Conservation (phyloP, 768 basidiomycete genomes). For the Pleurotus salmoneostramineus region DNA sequence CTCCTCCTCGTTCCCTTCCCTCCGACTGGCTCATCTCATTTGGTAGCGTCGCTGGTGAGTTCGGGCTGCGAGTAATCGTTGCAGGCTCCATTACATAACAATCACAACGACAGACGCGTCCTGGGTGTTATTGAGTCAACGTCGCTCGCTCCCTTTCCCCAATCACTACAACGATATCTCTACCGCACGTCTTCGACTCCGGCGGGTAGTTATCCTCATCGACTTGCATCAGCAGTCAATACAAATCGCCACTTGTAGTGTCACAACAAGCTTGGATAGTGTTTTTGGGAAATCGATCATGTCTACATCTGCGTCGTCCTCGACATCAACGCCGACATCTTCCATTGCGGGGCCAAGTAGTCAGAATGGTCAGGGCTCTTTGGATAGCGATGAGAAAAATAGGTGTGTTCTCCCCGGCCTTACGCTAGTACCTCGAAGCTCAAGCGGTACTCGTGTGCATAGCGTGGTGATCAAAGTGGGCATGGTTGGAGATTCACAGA, state of each 20-base stretch:
- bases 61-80: background rate
- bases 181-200: background rate
- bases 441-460: background rate
- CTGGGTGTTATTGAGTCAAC: background rate
- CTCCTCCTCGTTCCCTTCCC: conserved; percentile 26
- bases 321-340: conserved; percentile 40
- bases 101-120: background rate
- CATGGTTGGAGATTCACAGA: conserved; percentile 99
- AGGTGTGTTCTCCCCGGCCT: conserved; percentile 49
- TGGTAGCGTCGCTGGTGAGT: background rate
- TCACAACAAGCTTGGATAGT: background rate
- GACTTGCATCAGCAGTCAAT: background rate
- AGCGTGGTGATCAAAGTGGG: conserved; percentile 98
- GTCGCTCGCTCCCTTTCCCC: background rate
- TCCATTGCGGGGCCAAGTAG: conserved; percentile 47
- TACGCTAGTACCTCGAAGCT: no score
- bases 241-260: background rate
- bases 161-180: no score
- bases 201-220: conserved; percentile 19
- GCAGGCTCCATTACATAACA: background rate
- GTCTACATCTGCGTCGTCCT: conserved; percentile 45
- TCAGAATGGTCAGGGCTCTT: conserved; percentile 49
- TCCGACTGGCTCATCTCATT: conserved; percentile 13
- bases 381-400: conserved; percentile 68
- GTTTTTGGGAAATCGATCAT: conserved; percentile 24